Evolutionary conservation across 306 rosid genomes (phyloP).

Genomic region (Cicer yamashitae): DNA sequence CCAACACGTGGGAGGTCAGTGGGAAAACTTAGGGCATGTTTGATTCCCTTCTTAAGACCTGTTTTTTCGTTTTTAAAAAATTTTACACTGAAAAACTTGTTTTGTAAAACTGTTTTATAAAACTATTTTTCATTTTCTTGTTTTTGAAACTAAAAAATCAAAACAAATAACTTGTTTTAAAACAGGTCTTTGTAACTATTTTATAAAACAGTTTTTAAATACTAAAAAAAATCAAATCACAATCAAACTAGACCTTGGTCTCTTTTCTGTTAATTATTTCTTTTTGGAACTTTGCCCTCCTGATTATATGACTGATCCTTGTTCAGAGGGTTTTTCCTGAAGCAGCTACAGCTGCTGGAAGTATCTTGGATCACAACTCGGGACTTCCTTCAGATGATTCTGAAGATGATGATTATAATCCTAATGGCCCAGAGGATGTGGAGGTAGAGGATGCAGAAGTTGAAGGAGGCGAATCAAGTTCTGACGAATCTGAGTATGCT

Average conservation of each 20-base stretch:
- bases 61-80: background rate
- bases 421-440: constrained; percentile 69
- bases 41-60: background rate
- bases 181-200: background rate
- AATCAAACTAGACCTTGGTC: background rate
- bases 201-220: background rate
- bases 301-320: constrained; percentile 49
- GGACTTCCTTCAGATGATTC: constrained; percentile 94
- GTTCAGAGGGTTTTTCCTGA: constrained; percentile 93
- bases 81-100: background rate
- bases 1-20: constrained; percentile 89
- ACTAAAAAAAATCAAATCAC: background rate
- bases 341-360: constrained; percentile 75
- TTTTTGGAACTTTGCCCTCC: constrained; percentile 34
- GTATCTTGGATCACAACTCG: constrained; percentile 58
- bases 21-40: constrained; percentile 23
- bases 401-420: constrained; percentile 87
- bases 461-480: constrained; percentile 67
- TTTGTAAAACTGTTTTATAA: background rate
- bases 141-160: background rate
- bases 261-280: constrained; percentile 7
- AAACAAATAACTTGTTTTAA: background rate
- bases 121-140: background rate
- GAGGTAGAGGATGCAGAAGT: constrained; percentile 59
- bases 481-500: constrained; percentile 75